Percentiles rank a stretch among this genome's conserved stretches.
phyloP scores from a whole-genome alignment of 2,329 filamentous ascomycete species.

The Aaosphaeria arxii region DNA sequence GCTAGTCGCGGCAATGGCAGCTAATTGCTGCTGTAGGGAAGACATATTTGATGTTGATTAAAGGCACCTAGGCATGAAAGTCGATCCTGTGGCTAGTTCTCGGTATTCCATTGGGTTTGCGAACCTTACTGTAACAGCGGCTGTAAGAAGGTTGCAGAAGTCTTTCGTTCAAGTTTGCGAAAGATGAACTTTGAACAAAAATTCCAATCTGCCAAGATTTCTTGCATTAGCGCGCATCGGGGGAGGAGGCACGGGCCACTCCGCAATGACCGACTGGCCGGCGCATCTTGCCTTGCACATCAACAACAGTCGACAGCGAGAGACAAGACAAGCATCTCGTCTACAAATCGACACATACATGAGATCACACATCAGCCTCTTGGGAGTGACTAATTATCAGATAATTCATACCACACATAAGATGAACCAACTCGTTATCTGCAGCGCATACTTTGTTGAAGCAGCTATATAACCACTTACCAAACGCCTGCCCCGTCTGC shows the following conservation, averaged over 20 bases:
- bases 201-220: slow-evolving; percentile 18
- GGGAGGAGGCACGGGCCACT: slow-evolving; percentile 8
- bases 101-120: neutral
- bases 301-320: no score
- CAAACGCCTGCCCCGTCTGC: no score
- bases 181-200: neutral
- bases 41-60: slow-evolving; percentile 55
- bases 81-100: no score
- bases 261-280: neutral
- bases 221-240: neutral
- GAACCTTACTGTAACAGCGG: slow-evolving; percentile 1
- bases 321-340: no score
- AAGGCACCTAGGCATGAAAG: neutral
- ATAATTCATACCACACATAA: no score
- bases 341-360: no score
- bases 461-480: no score
- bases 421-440: no score
- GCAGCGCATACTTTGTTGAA: no score
- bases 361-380: no score
- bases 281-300: no score
- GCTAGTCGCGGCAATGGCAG: slow-evolving; percentile 84
- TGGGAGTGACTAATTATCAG: no score
- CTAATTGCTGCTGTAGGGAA: slow-evolving; percentile 88
- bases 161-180: neutral
- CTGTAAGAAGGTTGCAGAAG: neutral